Conservation (phyloP, 305 asterid species). For the Withania somnifera region DNA sequence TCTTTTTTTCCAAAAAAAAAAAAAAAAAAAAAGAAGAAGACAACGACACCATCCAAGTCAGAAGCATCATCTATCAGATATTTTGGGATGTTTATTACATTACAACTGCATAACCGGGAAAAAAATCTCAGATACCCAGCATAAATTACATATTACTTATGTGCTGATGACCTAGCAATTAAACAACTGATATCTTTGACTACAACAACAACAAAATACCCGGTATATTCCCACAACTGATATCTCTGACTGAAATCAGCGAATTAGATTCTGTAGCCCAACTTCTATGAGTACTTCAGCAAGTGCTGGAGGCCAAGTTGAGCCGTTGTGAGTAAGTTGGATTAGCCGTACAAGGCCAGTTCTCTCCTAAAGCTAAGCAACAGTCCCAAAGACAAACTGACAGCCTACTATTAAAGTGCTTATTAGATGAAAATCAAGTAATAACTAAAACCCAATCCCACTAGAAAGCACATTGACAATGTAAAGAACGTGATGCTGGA, state of each 20-base stretch:
- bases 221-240: no score
- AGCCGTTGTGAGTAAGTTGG: neutral
- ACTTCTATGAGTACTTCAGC: neutral
- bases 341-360: neutral
- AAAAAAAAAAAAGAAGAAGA: neutral
- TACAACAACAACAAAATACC: no score
- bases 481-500: neutral
- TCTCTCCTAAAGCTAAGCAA: neutral
- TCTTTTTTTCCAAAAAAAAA: no score
- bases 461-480: neutral
- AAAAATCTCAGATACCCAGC: neutral
- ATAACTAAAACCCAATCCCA: neutral
- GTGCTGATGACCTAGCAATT: neutral
- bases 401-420: neutral
- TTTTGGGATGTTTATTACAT: neutral
- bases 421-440: neutral
- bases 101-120: neutral
- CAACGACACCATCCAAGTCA: neutral
- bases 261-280: neutral
- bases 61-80: neutral
- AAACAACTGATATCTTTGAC: neutral
- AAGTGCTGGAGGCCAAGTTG: neutral
- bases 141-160: neutral
- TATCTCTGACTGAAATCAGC: neutral
- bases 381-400: neutral